Percentiles rank a stretch among this genome's conserved stretches.
Conservation (phyloP, 805 yeast species). For the Candida argentea region DNA sequence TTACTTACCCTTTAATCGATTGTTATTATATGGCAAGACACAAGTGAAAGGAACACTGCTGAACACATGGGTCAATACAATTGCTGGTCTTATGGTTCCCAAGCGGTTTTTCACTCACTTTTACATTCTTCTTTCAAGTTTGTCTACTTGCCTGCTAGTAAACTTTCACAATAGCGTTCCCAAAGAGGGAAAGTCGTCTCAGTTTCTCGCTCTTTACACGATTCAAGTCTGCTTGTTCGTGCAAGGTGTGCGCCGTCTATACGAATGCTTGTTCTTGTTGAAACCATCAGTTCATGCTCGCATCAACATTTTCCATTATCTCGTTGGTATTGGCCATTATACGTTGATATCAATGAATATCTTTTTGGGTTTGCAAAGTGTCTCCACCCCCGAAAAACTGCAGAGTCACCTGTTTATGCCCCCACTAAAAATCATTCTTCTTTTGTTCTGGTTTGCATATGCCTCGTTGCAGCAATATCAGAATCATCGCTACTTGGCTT, state of each 20-base stretch:
- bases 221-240: slow-evolving; percentile 17
- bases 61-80: not conserved
- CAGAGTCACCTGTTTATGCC: not conserved
- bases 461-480: slow-evolving; percentile 43
- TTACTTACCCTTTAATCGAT: slow-evolving; percentile 8
- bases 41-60: not conserved
- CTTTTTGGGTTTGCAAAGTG: slow-evolving; percentile 3
- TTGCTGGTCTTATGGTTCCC: slow-evolving; percentile 39
- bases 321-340: slow-evolving; percentile 56
- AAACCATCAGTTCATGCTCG: slow-evolving; percentile 37
- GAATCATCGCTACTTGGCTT: slow-evolving; percentile 42
- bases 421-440: slow-evolving; percentile 5
- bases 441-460: slow-evolving; percentile 27
- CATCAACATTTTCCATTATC: slow-evolving; percentile 58
- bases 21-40: slow-evolving; percentile 16
- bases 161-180: slow-evolving; percentile 10
- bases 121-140: slow-evolving; percentile 45
- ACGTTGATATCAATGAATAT: slow-evolving; percentile 18
- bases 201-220: too few species aligned
- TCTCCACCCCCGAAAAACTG: not conserved
- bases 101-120: slow-evolving; percentile 56
- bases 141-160: too few species aligned
- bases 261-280: slow-evolving; percentile 44
- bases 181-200: too few species aligned
- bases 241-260: slow-evolving; percentile 47